Base-by-base conservation (phyloP, 371 early-diverging fungal species). In the Mucor plumbeus region DNA sequence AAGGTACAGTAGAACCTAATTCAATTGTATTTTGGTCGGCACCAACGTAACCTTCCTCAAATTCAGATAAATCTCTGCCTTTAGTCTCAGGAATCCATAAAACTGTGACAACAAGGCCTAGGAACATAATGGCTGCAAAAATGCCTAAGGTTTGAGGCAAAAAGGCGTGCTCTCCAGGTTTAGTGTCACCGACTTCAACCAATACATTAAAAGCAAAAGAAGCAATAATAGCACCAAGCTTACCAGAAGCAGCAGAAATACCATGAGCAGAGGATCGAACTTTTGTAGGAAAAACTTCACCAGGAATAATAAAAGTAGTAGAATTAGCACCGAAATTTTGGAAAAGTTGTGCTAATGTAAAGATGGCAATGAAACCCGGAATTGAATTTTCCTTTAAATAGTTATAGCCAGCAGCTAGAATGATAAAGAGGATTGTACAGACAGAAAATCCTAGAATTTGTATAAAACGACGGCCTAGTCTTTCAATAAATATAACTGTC, bases 211-310 rank as follows among this genome's bases (percentile, higher is more conserved):
- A 91, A 10, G 88, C 91, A 48, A 90, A 84, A 64, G 88, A 85
- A 13, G 92, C 90, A 62, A 91, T 62, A 48, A 94, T 92, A 38
- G 96, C 93, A 34, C 95, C 95, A 41, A 89, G 61, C 78, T 95
- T 95, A 33, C 95, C 95, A 47, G 84, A 74, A 17, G 93, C 95
- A 17, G 95, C 94, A 34, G 93, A 91, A 70, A 94, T 92, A 74
- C 96, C 96, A 71, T 95, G 95, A 40, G 90, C 88, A 5, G 94
- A 90, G 0, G 94, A 87, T 19, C 94, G 84, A 76, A 87, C 90
- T n/a, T 91, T 88, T 17, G 95, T 95, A 5, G 95, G 94, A 82
- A 91, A 95, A 40, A 86, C 83, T 79, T 95, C 95, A 63, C 91
- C 90, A 40, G 95, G 94, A 38, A 92, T 80, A 65, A 93, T 87